A percentile compares a stretch with the other conserved stretches of the same genome.
phyloP scores from a whole-genome alignment of 2,329 filamentous ascomycete genomes.

The Beauveria asiatica region DNA sequence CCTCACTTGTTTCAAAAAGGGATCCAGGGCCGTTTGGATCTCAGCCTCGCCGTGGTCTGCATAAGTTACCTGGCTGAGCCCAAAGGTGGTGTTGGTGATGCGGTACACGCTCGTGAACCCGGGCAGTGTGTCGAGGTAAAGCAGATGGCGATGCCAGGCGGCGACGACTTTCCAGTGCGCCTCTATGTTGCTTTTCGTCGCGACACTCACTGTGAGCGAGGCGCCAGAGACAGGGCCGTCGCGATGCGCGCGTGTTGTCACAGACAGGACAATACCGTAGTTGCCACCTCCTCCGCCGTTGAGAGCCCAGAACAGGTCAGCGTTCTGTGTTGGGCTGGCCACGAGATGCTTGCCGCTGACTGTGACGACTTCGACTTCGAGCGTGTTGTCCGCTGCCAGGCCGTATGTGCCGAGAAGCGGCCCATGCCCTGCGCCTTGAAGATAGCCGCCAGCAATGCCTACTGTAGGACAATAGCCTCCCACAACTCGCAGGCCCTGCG shows the following conservation, averaged over 20 bases:
- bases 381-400: constrained; percentile 49
- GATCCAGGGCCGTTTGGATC: not conserved
- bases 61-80: not conserved
- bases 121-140: not conserved
- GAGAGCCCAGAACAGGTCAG: constrained; percentile 56
- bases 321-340: constrained; percentile 37
- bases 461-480: constrained; percentile 48
- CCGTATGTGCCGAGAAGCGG: constrained; percentile 46
- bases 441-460: constrained; percentile 51
- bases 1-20: not conserved
- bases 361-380: constrained; percentile 49
- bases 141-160: constrained; percentile 33
- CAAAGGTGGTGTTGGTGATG: not conserved
- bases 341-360: constrained; percentile 38
- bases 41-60: not conserved
- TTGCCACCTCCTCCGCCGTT: constrained; percentile 51
- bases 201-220: constrained; percentile 30
- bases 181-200: constrained; percentile 15
- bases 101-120: constrained; percentile 1
- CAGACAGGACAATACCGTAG: constrained; percentile 47
- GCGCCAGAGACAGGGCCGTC: constrained; percentile 30
- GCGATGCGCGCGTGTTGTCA: constrained; percentile 30
- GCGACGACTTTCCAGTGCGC: constrained; percentile 15
- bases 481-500: constrained; percentile 38
- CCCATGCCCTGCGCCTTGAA: constrained; percentile 52